A percentile compares a stretch with the other conserved stretches of the same genome.
These are phyloP conservation scores for Colletotrichum cereale DNA, from an alignment of 2,329 filamentous ascomycete genomes.

Conservation along the genomic window DNA sequence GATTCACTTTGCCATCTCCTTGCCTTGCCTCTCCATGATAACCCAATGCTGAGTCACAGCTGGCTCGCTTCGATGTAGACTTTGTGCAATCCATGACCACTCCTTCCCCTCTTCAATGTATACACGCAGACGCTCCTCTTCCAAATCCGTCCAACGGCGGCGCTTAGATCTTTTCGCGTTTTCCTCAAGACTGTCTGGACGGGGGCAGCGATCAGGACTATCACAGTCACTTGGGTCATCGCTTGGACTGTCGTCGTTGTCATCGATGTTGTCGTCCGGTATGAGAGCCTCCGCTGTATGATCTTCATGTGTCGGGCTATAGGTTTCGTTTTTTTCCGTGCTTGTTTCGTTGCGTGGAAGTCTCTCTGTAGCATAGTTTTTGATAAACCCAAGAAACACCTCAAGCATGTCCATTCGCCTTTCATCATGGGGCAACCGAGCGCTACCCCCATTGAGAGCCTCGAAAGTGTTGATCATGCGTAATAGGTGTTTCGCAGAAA, in stretches of 20 bases:
- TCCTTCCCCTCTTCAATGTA: slow-evolving; percentile 20
- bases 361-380: slow-evolving; percentile 13
- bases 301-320: neutral
- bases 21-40: slow-evolving; percentile 9
- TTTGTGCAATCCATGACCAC: slow-evolving; percentile 18
- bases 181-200: neutral
- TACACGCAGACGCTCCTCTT: slow-evolving; percentile 10
- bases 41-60: slow-evolving; percentile 16
- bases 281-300: neutral
- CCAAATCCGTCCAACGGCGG: slow-evolving; percentile 1
- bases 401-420: slow-evolving; percentile 9
- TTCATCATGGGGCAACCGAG: neutral
- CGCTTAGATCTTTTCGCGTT: neutral
- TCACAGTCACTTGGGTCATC: neutral
- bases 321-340: neutral
- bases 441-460: neutral
- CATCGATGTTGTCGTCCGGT: no score
- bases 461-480: neutral
- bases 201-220: neutral
- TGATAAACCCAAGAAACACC: slow-evolving; percentile 10
- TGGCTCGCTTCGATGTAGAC: slow-evolving; percentile 11
- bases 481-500: slow-evolving; percentile 10
- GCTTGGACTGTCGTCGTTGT: neutral
- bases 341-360: slow-evolving; percentile 2
- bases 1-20: slow-evolving; percentile 6